phyloP scores from a whole-genome alignment of 2,329 filamentous ascomycete species.

The Zymoseptoria crescenta region DNA sequence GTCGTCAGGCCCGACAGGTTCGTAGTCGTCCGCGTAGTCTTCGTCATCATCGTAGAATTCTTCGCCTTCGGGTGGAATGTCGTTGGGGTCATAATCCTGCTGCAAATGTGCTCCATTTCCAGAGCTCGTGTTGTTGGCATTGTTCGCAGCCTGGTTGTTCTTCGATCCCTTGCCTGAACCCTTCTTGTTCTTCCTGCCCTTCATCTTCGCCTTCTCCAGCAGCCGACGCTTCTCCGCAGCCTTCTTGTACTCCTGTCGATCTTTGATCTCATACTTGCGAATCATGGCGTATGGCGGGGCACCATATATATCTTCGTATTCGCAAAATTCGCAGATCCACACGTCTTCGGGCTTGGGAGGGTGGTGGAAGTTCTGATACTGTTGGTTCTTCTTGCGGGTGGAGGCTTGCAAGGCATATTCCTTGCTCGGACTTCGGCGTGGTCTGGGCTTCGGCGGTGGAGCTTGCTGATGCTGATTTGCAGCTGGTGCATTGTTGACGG shows the following conservation, averaged over 20 bases:
- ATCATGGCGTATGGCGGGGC: constrained; percentile 75
- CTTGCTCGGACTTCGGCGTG: constrained; percentile 54
- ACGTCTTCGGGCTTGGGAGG: constrained; percentile 65
- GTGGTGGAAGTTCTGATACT: constrained; percentile 67
- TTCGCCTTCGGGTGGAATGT: constrained; percentile 24
- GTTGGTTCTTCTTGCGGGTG: constrained; percentile 68
- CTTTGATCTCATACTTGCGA: constrained; percentile 88
- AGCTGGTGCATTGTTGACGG: constrained; percentile 21
- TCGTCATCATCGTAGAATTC: constrained; percentile 28
- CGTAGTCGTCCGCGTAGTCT: constrained; percentile 24
- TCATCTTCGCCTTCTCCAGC: constrained; percentile 89
- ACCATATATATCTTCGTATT: constrained; percentile 96
- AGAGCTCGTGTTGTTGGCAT: constrained; percentile 7
- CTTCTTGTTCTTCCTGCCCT: constrained; percentile 84
- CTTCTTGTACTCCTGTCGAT: constrained; percentile 73
- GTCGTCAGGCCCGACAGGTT: constrained; percentile 21
- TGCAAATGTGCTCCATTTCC: constrained; percentile 10
- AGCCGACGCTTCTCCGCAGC: constrained; percentile 78
- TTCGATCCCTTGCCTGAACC: constrained; percentile 51
- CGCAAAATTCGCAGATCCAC: constrained; percentile 97
- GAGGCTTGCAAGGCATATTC: constrained; percentile 68
- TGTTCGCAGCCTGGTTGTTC: constrained; percentile 17
- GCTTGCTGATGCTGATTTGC: constrained; percentile 21
- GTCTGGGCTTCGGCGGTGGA: constrained; percentile 51
- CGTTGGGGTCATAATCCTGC: constrained; percentile 24